phyloP scores from a whole-genome alignment of 2,329 filamentous ascomycete genomes.

The Thielaviopsis musarum region DNA sequence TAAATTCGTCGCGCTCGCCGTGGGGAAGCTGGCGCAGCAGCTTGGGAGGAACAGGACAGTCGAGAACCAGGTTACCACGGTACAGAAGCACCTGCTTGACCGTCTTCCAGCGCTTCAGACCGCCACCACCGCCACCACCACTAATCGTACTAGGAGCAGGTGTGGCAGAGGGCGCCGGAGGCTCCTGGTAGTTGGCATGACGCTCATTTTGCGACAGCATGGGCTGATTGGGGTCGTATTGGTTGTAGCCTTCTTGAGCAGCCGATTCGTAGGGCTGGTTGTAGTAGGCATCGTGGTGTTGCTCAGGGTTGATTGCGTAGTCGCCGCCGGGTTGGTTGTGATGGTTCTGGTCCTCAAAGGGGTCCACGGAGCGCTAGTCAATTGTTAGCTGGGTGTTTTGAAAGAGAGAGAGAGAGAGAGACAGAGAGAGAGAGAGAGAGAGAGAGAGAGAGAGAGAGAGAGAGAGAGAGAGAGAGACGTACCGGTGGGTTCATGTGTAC shows the following conservation, averaged over 20 bases:
- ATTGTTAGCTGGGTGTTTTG: neutral
- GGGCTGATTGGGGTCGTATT: conserved; percentile 53
- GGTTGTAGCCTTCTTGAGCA: conserved; percentile 34
- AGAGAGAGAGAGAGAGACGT: conserved; percentile 22
- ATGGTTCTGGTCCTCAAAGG: conserved; percentile 28
- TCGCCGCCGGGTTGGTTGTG: conserved; percentile 40
- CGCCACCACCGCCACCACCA: conserved; percentile 13
- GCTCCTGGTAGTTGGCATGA: conserved; percentile 29
- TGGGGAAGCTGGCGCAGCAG: conserved; percentile 78
- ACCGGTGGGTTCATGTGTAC: conserved; percentile 74
- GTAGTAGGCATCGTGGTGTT: conserved; percentile 77
- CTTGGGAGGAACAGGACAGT: conserved; percentile 84
- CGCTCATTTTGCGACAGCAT: conserved; percentile 53
- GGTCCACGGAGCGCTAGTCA: conserved; percentile 32
- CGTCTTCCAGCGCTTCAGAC: conserved; percentile 86
- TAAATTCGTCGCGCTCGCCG: conserved; percentile 81
- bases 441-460: no score
- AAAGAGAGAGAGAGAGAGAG: no score
- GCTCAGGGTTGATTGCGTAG: conserved; percentile 64
- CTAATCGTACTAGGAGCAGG: conserved; percentile 8
- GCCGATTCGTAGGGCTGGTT: conserved; percentile 54
- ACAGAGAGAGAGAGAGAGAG: no score
- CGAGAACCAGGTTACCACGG: conserved; percentile 88
- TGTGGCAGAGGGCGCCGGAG: conserved; percentile 27
- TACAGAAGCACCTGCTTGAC: conserved; percentile 97